Percentiles rank a stretch among this genome's conserved stretches.
These are phyloP conservation scores for Komagataella mondaviorum DNA, from an alignment of 805 yeast species.

Conservation along the genomic window DNA sequence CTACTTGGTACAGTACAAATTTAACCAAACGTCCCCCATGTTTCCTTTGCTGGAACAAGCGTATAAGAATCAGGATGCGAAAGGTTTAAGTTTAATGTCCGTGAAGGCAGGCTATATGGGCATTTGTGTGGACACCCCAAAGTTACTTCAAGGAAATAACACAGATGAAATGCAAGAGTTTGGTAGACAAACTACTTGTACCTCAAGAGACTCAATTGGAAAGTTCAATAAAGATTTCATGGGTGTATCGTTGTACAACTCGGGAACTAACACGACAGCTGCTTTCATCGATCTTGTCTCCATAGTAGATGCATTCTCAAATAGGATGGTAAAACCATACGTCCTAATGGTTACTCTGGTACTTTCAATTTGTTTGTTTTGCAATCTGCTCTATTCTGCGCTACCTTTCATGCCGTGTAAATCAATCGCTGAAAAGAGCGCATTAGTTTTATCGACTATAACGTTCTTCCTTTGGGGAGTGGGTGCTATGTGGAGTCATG, in stretches of 20 bases:
- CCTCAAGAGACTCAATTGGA: slow-evolving; percentile 16
- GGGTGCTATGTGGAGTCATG: slow-evolving; percentile 52
- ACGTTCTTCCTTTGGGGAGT: slow-evolving; percentile 43
- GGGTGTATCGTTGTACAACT: slow-evolving; percentile 20
- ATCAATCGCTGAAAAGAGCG: slow-evolving; percentile 11
- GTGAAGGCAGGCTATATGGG: slow-evolving; percentile 45
- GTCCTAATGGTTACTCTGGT: slow-evolving; percentile 34
- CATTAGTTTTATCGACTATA: slow-evolving; percentile 19
- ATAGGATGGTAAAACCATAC: slow-evolving; percentile 38
- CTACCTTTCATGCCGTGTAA: slow-evolving; percentile 37
- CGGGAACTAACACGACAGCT: slow-evolving; percentile 17
- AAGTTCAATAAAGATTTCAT: slow-evolving; percentile 12
- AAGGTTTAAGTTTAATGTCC: slow-evolving; percentile 24
- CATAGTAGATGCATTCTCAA: slow-evolving; percentile 30
- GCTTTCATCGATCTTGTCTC: slow-evolving; percentile 29
- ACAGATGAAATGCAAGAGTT: slow-evolving; percentile 2
- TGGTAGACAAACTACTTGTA: slow-evolving; percentile 20
- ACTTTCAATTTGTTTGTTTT: slow-evolving; percentile 24
- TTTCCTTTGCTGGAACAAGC: slow-evolving; percentile 25
- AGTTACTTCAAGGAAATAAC: not conserved
- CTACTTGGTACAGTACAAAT: slow-evolving; percentile 33
- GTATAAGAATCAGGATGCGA: slow-evolving; percentile 16
- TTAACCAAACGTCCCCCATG: slow-evolving; percentile 31
- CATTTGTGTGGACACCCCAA: slow-evolving; percentile 27
- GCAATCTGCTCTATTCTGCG: slow-evolving; percentile 26